phyloP scores from a whole-genome alignment of 169 alveolate species.

The Cryptosporidium muris region DNA sequence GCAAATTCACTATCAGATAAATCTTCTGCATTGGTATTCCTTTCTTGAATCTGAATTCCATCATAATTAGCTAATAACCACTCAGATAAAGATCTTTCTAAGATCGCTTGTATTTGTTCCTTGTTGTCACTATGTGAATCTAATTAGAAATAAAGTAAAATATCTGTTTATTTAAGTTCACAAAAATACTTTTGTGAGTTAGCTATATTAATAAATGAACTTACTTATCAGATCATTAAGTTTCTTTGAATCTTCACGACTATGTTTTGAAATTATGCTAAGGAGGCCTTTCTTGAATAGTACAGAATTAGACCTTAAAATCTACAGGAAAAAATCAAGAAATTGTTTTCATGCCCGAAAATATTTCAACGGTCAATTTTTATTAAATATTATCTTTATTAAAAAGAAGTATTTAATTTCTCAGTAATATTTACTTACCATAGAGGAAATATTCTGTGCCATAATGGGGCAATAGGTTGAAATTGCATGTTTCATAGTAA shows the following conservation, averaged over 20 bases:
- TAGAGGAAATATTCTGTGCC: slow-evolving; percentile 48
- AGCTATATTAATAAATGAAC: slow-evolving; percentile 1
- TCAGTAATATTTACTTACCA: slow-evolving; percentile 16
- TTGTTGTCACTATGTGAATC: slow-evolving; percentile 36
- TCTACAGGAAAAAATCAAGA: neutral
- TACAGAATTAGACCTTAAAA: slow-evolving; percentile 47
- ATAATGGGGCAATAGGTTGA: slow-evolving; percentile 45
- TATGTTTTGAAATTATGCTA: slow-evolving; percentile 31
- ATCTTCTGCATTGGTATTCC: neutral
- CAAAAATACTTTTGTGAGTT: neutral
- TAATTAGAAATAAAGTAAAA: neutral
- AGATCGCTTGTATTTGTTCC: slow-evolving; percentile 14
- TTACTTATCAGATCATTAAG: slow-evolving; percentile 5
- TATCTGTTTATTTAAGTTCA: neutral
- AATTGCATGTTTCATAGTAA: slow-evolving; percentile 8
- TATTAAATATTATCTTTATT: neutral
- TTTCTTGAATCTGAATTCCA: neutral
- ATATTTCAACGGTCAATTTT: too few relatives aligned
- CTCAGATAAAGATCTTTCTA: slow-evolving; percentile 3
- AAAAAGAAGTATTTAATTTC: neutral
- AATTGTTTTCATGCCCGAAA: too few relatives aligned
- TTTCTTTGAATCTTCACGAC: slow-evolving; percentile 25
- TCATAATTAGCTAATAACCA: slow-evolving; percentile 11
- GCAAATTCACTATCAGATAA: neutral
- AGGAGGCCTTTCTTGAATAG: slow-evolving; percentile 33